Evolutionary conservation across 2,329 filamentous ascomycete species (phyloP).

Genomic region (Talaromyces sp.): DNA sequence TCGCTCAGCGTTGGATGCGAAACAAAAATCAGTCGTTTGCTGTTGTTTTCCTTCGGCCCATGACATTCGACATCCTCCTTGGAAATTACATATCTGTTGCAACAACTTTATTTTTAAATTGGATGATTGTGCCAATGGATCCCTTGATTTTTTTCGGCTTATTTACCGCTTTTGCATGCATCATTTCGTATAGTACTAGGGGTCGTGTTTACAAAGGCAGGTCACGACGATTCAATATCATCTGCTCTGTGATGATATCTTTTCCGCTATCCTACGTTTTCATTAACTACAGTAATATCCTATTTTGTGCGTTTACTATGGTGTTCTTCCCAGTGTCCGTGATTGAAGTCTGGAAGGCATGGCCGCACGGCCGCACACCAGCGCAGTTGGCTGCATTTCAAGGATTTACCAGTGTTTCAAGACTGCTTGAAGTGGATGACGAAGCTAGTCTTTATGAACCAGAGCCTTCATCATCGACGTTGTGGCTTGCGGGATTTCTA

Average conservation of each 20-base stretch:
- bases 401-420: not conserved
- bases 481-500: not conserved
- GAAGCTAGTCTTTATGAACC: not conserved
- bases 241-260: not conserved
- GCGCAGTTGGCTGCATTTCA: not conserved
- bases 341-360: not conserved
- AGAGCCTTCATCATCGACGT: not conserved
- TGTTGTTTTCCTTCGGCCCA: not conserved
- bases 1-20: not conserved
- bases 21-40: not conserved
- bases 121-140: not conserved
- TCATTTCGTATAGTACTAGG: not conserved
- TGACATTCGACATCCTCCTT: not conserved
- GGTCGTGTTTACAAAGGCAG: not conserved
- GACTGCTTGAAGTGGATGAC: not conserved
- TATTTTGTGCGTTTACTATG: not conserved
- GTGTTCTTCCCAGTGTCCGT: not conserved
- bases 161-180: not conserved
- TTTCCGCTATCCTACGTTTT: not conserved
- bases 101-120: not conserved
- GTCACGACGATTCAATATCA: not conserved
- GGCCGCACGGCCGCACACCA: not conserved
- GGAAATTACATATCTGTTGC: not conserved
- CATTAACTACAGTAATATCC: not conserved
- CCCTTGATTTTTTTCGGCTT: not conserved